A percentile compares a stretch with the other conserved stretches of the same genome.
Evolutionary conservation across 805 yeast species (phyloP).

Genomic region (Groenewaldozyma tartarivorans): DNA sequence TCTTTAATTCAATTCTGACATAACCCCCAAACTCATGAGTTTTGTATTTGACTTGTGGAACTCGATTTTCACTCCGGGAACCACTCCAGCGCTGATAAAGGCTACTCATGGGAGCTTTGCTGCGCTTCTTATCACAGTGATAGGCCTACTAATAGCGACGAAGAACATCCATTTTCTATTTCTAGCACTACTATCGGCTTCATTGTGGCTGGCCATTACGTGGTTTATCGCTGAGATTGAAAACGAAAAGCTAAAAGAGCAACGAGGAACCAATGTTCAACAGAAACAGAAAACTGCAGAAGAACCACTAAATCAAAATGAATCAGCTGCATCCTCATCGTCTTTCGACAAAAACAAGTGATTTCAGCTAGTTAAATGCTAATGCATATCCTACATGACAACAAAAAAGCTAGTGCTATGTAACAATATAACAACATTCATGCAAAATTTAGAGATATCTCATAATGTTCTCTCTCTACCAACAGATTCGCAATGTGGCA

Average conservation of each 20-base stretch:
- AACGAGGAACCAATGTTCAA: constrained; percentile 10
- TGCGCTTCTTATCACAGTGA: constrained; percentile 48
- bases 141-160: constrained; percentile 47
- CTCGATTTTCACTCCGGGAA: constrained; percentile 86
- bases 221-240: constrained; percentile 79
- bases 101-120: constrained; percentile 85
- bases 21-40: no score
- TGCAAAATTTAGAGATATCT: no score
- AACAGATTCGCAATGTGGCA: no score
- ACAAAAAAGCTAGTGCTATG: constrained; percentile 1
- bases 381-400: no score
- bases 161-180: constrained; percentile 58
- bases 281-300: constrained; percentile 1
- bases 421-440: background rate
- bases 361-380: no score
- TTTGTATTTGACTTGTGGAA: constrained; percentile 70
- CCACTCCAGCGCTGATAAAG: constrained; percentile 75
- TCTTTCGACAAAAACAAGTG: background rate
- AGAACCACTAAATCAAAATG: background rate
- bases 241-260: constrained; percentile 26
- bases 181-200: constrained; percentile 44
- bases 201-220: constrained; percentile 69
- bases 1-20: no score
- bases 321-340: background rate
- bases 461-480: no score